phyloP scores from a whole-genome alignment of 805 yeast species.

The Ogataea trehalophila region DNA sequence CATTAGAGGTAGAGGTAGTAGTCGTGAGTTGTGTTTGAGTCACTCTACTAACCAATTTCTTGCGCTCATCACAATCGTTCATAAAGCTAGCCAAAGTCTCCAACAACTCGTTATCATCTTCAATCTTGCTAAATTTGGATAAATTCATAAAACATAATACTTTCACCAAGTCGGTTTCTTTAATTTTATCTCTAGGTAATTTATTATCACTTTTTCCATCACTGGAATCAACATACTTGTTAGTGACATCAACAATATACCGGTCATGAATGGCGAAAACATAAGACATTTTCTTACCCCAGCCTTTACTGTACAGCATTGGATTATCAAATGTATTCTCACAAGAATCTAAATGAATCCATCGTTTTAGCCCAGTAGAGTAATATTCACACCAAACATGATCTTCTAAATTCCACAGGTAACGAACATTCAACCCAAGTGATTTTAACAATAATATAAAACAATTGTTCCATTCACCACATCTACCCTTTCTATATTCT shows the following conservation, averaged over 20 bases:
- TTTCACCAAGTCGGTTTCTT: slow-evolving; percentile 34
- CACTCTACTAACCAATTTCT: too few relatives aligned
- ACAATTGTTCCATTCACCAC: slow-evolving; percentile 95
- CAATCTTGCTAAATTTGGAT: slow-evolving; percentile 25
- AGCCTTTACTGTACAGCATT: slow-evolving; percentile 65
- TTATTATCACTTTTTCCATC: slow-evolving; percentile 31
- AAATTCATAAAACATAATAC: slow-evolving; percentile 35
- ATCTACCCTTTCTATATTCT: slow-evolving; percentile 65
- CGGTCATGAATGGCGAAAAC: slow-evolving; percentile 62
- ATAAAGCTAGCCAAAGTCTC: slow-evolving; percentile 34
- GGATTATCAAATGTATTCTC: slow-evolving; percentile 86
- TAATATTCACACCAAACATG: slow-evolving; percentile 96
- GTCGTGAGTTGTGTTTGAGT: slow-evolving; percentile 6
- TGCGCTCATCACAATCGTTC: slow-evolving; percentile 30
- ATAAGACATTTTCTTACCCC: slow-evolving; percentile 95
- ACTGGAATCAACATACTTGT: slow-evolving; percentile 49
- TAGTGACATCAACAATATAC: slow-evolving; percentile 66
- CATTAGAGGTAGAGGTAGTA: neutral
- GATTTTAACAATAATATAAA: slow-evolving; percentile 68
- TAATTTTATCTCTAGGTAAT: slow-evolving; percentile 43
- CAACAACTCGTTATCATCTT: slow-evolving; percentile 33
- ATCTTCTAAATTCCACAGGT: slow-evolving; percentile 85
- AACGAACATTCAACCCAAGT: slow-evolving; percentile 60
- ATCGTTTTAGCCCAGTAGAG: slow-evolving; percentile 51
- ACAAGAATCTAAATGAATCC: slow-evolving; percentile 90